Evolutionary conservation across 768 basidiomycete species (phyloP), one percentile per base, ranked within the genome.

Genomic region (Coprinellus micaceus): DNA sequence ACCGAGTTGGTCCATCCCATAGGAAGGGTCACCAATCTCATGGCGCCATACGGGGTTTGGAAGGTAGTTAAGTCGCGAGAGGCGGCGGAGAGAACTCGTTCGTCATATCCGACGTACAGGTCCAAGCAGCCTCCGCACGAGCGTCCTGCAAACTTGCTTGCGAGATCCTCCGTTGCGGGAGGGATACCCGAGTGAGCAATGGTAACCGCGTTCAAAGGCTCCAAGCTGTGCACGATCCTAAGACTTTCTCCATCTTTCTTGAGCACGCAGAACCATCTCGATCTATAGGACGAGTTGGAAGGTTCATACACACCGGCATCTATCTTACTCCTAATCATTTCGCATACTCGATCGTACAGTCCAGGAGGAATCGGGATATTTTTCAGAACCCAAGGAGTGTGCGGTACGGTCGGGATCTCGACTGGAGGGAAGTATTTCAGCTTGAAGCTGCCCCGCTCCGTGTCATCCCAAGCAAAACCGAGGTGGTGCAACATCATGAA

Each of bases 211-310:
- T 76, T 76, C 0, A 76, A 60, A 0, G 66, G 70, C 56, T 76
- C 66, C 4, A 76, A 52, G 61, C 69, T 65, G 48, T 74, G 73
- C 0, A 76, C 73, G 1, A 72, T 28, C 0, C 65, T 51, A 0
- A 77, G 26, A 25, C 52, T 64, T 49, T 68, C 67, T 3, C 69
- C 64, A 51, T 72, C 67, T 51, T 71, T 71, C 60, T 73, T 72
- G 13, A 64, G 11, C 2, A 77, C 67, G 39, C 69, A 74, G 50
- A 77, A 78, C 74, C 71, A 75, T 17, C 66, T 29, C 0, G 74
- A 76, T 0, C 70, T 54, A 30, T 77, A 79, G 0, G 71, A 73
- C 0, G 58, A 62, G 30, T 60, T 64, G 5, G 61, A 64, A 3
- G 57, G 55, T 43, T 64, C 61, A 48, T 77, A 77, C 0, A 74